Base-by-base conservation (phyloP, 2,329 filamentous ascomycete genomes). In the Plectosphaerella plurivora region DNA sequence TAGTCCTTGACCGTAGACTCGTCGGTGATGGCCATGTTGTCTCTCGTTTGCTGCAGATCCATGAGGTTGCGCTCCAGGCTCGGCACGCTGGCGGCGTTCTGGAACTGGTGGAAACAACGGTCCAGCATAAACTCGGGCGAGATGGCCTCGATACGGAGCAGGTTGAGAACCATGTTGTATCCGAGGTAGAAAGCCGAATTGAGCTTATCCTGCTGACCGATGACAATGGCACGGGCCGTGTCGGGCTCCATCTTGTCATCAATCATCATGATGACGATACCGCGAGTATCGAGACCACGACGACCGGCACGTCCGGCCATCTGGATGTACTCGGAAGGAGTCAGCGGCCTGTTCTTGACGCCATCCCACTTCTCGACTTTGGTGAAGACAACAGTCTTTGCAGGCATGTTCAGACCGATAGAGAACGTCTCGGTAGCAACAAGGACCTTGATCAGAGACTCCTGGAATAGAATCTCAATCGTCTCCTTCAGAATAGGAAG, bases 261-360 rank as follows among this genome's bases (percentile, higher is more conserved):
- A 56, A 99, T 89, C 93, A 99, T 97, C 91, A 99, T 97, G 68
- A 99, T 97, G 60, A 99, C 94, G 61, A 97, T 95, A 81, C 94
- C 94, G 59, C 94, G 88, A 57, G 97, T 92, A 74, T 99, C 94
- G 51, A 99, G 87, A 72, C 94, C 94, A 83, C 94, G 87, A 80
- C 94, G 89, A 66, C 94, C 94, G 54, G 94, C 94, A 71, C 94
- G 89, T 56, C 94, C 94, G 51, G 94, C 96, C 94, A 99, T 99
- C 68, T 99, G 94, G 50, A 99, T 90, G 70, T 97, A 99, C 64
- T 99, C 94, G 11, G 91, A 96, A 2, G 91, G 91, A 0, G 92
- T 97, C 18, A 97, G 81, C 71, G 92, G 95, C 57, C 93, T 83
- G 61, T 84, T 82, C 54, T 82, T 79, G 7, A 85, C 79, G 53